Percentiles rank a stretch among this genome's conserved stretches.
These are phyloP conservation scores for Monilinia aucupariae DNA, from an alignment of 2,329 filamentous ascomycete genomes.

Conservation along the genomic window DNA sequence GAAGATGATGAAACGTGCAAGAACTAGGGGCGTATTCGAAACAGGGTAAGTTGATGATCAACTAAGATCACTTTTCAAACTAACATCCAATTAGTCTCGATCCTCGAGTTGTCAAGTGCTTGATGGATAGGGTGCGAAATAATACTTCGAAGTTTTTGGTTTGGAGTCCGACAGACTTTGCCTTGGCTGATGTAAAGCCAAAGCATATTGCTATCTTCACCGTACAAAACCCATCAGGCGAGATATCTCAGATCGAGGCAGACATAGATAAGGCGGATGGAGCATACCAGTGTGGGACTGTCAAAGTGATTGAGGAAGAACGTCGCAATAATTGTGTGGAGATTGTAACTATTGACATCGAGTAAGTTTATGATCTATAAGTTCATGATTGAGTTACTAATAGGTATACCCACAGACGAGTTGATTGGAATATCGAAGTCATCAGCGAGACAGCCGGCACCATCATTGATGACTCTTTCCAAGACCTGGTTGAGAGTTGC, in stretches of 20 bases:
- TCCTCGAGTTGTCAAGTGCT: conserved; percentile 21
- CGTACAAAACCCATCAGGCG: conserved; percentile 21
- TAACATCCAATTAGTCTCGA: conserved; percentile 16
- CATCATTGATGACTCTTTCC: conserved; percentile 21
- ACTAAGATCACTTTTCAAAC: not conserved
- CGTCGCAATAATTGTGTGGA: conserved; percentile 28
- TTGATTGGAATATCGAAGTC: conserved; percentile 34
- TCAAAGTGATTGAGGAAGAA: conserved; percentile 25
- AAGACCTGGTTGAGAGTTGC: conserved; percentile 23
- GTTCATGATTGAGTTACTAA: not conserved
- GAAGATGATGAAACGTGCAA: conserved; percentile 28
- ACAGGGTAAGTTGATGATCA: conserved; percentile 28
- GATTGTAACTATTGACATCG: conserved; percentile 30
- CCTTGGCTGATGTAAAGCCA: conserved; percentile 22
- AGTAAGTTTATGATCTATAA: conserved; percentile 12
- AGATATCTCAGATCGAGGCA: conserved; percentile 29
- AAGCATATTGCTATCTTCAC: conserved; percentile 28
- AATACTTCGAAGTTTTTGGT: conserved; percentile 23
- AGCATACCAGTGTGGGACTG: conserved; percentile 29
- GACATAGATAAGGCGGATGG: conserved; percentile 26
- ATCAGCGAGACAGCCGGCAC: conserved; percentile 29
- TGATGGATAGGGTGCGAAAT: conserved; percentile 22
- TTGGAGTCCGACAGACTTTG: conserved; percentile 7
- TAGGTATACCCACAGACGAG: conserved; percentile 20
- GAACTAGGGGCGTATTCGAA: conserved; percentile 28